Conservation (phyloP, 768 basidiomycete genomes). For the Exsudoporus frostii region DNA sequence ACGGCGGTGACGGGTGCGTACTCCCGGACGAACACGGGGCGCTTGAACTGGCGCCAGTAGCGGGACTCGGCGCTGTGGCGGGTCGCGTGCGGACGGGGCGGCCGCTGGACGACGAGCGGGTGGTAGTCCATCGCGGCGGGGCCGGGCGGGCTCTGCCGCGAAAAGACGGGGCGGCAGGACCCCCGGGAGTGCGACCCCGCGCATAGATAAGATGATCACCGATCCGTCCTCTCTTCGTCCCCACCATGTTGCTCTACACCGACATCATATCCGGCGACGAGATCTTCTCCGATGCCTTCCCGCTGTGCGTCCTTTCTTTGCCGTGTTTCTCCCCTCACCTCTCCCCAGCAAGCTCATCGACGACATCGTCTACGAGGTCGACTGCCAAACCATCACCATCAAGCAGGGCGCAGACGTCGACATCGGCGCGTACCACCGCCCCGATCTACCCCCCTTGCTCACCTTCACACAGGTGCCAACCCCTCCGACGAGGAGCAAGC, state of each 20-base stretch:
- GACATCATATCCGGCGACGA: conserved; percentile 81
- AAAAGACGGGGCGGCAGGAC: conserved; percentile 1
- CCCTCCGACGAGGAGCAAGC: conserved; percentile 86
- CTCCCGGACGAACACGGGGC: conserved; percentile 94
- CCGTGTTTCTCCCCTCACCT: conserved; percentile 7
- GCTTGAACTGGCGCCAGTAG: conserved; percentile 84
- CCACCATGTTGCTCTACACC: conserved; percentile 67
- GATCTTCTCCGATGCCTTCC: conserved; percentile 94
- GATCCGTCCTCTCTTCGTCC: background rate
- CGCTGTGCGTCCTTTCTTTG: conserved; percentile 51
- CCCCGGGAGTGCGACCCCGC: conserved; percentile 11
- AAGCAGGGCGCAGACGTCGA: conserved; percentile 80
- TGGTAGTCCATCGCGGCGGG: conserved; percentile 72
- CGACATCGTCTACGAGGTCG: conserved; percentile 80
- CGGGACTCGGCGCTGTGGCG: conserved; percentile 73
- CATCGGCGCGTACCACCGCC: conserved; percentile 58
- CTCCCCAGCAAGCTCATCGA: conserved; percentile 69
- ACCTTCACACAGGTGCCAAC: conserved; percentile 67
- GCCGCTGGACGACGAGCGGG: conserved; percentile 61
- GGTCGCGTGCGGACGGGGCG: conserved; percentile 52
- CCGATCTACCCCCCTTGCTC: background rate
- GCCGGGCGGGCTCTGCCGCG: background rate
- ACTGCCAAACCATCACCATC: conserved; percentile 67
- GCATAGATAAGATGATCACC: conserved; percentile 21
- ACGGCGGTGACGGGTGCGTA: conserved; percentile 94